Evolutionary conservation across 257 asterid species (phyloP).

Genomic region (Solanum stenotomum): DNA sequence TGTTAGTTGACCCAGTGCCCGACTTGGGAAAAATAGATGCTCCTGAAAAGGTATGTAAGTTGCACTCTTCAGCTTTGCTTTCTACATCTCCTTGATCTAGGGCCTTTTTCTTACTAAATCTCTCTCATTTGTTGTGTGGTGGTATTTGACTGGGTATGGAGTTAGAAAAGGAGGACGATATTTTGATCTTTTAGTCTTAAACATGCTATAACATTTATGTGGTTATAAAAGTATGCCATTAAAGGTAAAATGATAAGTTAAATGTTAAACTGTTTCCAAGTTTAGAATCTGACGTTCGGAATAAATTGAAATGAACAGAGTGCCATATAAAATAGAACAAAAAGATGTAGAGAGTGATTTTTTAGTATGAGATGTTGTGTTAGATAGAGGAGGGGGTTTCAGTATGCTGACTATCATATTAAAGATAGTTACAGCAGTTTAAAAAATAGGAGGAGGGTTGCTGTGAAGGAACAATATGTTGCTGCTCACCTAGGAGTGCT

Average conservation of each 20-base stretch:
- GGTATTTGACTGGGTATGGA: background rate
- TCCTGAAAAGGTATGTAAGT: constrained; percentile 38
- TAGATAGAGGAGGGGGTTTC: background rate
- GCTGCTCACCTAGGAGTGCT: background rate
- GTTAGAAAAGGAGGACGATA: background rate
- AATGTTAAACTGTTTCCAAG: background rate
- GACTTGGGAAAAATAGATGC: constrained; percentile 23
- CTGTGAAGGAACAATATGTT: background rate
- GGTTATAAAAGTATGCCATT: background rate
- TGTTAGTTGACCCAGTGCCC: constrained; percentile 15
- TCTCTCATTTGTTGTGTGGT: background rate
- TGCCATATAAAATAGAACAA: background rate
- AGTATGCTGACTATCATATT: background rate
- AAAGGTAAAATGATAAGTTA: background rate
- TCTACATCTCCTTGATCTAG: background rate
- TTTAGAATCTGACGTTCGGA: background rate
- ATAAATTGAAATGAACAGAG: background rate
- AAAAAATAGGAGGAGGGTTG: background rate
- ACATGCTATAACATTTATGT: background rate
- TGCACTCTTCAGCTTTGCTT: background rate
- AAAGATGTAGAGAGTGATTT: background rate
- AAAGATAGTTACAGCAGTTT: background rate
- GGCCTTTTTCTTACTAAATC: background rate
- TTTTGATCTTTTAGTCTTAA: background rate
- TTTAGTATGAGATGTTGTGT: background rate